phyloP scores from a whole-genome alignment of 2,329 filamentous ascomycete species.

The Clarireedia sp. region DNA sequence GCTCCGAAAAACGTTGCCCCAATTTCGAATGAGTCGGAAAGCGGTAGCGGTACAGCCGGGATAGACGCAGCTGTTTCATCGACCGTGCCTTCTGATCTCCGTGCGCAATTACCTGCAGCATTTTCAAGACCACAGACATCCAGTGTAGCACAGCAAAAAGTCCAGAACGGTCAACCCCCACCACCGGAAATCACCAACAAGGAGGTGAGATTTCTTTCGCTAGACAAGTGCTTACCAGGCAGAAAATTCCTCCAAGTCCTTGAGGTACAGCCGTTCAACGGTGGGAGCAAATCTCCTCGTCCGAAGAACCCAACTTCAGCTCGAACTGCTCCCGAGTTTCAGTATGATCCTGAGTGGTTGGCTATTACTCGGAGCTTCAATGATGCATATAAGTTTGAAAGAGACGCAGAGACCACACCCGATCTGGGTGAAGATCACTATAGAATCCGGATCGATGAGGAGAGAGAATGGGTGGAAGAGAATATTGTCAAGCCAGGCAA shows the following conservation, averaged over 20 bases:
- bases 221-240: conserved; percentile 82
- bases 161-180: conserved; percentile 51
- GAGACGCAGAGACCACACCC: conserved; percentile 41
- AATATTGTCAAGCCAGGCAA: conserved; percentile 57
- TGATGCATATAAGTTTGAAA: conserved; percentile 53
- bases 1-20: conserved; percentile 40
- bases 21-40: conserved; percentile 45
- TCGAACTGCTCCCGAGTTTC: conserved; percentile 21
- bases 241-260: conserved; percentile 77
- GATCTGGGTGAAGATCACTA: conserved; percentile 66
- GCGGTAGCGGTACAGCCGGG: conserved; percentile 19
- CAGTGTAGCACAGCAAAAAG: conserved; percentile 26
- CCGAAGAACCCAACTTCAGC: conserved; percentile 7
- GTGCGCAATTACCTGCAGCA: conserved; percentile 67
- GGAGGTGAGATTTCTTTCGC: conserved; percentile 72
- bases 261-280: conserved; percentile 45
- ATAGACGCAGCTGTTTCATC: conserved; percentile 13
- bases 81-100: conserved; percentile 53
- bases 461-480: conserved; percentile 73
- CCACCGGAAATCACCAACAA: conserved; percentile 70
- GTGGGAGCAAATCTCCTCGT: conserved; percentile 10
- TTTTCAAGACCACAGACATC: conserved; percentile 41
- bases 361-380: conserved; percentile 83
- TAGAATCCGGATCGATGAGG: conserved; percentile 55
- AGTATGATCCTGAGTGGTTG: conserved; percentile 91